Percentiles rank a stretch among this genome's conserved stretches.
Conservation (phyloP, 495 filamentous ascomycete genomes). For the Letharia columbiana region DNA sequence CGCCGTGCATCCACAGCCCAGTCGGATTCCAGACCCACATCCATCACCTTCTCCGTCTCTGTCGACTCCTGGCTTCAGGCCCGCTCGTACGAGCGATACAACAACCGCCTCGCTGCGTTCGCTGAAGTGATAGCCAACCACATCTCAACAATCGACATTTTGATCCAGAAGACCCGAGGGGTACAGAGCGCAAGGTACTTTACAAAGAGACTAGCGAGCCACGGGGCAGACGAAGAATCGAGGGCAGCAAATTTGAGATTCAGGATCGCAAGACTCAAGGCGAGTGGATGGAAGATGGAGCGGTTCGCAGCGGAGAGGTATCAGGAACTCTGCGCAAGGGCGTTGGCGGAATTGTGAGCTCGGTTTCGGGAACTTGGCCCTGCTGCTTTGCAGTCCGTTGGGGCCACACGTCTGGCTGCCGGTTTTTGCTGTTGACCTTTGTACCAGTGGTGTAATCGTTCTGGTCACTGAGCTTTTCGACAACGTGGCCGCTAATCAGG, state of each 20-base stretch:
- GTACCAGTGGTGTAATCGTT: neutral
- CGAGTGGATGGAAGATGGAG: constrained; percentile 23
- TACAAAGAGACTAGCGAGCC: constrained; percentile 14
- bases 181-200: constrained; percentile 15
- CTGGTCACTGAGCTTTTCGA: neutral
- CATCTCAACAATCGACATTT: constrained; percentile 15
- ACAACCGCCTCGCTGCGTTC: constrained; percentile 16
- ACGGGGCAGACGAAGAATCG: constrained; percentile 20
- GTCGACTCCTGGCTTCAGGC: constrained; percentile 16
- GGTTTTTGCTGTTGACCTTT: neutral
- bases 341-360: constrained; percentile 21
- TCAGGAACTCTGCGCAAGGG: constrained; percentile 23
- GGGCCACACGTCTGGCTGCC: neutral
- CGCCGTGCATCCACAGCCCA: neutral
- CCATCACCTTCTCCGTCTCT: constrained; percentile 14
- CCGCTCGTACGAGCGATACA: constrained; percentile 20
- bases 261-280: constrained; percentile 19
- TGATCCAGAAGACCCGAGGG: constrained; percentile 11
- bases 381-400: neutral
- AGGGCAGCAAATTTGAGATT: constrained; percentile 16
- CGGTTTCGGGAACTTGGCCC: neutral
- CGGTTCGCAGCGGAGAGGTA: constrained; percentile 24
- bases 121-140: constrained; percentile 15
- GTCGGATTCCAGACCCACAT: neutral
- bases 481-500: neutral